Evolutionary conservation across 2,329 filamentous ascomycete genomes (phyloP).

Genomic region (Penicillium psychrosexuale): DNA sequence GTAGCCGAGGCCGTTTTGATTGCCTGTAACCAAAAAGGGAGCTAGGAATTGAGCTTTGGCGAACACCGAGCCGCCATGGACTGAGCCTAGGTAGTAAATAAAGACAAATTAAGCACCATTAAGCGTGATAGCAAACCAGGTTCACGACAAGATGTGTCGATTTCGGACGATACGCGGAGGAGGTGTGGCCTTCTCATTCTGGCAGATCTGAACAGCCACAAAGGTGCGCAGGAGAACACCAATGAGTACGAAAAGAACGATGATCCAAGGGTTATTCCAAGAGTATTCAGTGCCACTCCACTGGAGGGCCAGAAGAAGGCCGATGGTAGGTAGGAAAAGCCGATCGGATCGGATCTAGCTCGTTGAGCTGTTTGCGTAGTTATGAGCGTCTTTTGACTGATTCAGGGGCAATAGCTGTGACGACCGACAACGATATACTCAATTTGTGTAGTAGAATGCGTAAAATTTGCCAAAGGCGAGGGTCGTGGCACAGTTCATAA

Average conservation of each 20-base stretch:
- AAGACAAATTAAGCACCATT: constrained; percentile 13
- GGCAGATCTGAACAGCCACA: constrained; percentile 42
- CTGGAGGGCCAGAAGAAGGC: constrained; percentile 26
- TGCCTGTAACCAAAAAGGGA: constrained; percentile 35
- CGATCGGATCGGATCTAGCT: constrained; percentile 38
- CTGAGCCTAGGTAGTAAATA: constrained; percentile 18
- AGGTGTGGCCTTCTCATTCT: constrained; percentile 50
- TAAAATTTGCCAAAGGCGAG: constrained; percentile 34
- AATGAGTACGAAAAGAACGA: constrained; percentile 23
- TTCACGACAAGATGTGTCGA: constrained; percentile 37
- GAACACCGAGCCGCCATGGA: neutral
- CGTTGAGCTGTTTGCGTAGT: constrained; percentile 34
- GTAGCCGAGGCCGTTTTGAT: constrained; percentile 25
- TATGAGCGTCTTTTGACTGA: constrained; percentile 2
- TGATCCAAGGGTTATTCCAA: constrained; percentile 24
- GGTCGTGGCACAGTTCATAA: constrained; percentile 33
- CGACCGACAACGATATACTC: constrained; percentile 22
- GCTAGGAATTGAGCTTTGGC: neutral
- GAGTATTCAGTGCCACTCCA: constrained; percentile 27
- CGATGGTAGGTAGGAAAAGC: constrained; percentile 31
- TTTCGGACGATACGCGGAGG: constrained; percentile 52
- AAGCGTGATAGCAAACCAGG: constrained; percentile 27
- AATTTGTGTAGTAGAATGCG: constrained; percentile 34
- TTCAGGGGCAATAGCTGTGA: constrained; percentile 41
- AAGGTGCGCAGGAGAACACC: constrained; percentile 44